These are phyloP conservation scores for Hemerocallis citrina DNA, from an alignment of 106 monocot species.

Conservation along the genomic window DNA sequence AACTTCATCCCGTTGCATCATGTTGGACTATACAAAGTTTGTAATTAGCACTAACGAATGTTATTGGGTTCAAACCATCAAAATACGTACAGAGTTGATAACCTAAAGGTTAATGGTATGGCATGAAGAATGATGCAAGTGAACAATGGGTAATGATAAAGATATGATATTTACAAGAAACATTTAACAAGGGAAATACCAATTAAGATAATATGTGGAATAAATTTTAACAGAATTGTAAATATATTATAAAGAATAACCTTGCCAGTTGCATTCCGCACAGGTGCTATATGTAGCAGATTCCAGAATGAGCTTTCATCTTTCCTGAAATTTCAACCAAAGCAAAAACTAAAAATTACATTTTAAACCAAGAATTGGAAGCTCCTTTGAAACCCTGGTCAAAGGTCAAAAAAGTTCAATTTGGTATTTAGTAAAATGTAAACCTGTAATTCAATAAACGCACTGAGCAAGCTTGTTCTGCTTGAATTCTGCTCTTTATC, in stretches of 20 bases:
- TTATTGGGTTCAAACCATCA: neutral
- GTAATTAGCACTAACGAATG: too few relatives aligned
- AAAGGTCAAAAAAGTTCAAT: neutral
- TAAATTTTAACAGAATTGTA: neutral
- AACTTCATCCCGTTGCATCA: neutral
- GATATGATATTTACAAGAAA: too few relatives aligned
- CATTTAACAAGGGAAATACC: too few relatives aligned
- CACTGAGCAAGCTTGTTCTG: slow-evolving; percentile 52
- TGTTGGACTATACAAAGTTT: too few relatives aligned
- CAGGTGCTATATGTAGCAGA: slow-evolving; percentile 69
- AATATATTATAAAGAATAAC: slow-evolving; percentile 11
- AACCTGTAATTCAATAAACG: slow-evolving; percentile 89
- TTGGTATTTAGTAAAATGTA: neutral
- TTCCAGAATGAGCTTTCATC: slow-evolving; percentile 87
- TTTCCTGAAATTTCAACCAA: slow-evolving; percentile 61
- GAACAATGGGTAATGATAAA: neutral
- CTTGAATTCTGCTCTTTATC: slow-evolving; percentile 57
- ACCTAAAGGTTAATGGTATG: neutral
- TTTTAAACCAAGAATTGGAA: neutral
- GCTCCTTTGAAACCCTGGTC: neutral
- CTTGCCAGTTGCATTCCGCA: slow-evolving; percentile 90
- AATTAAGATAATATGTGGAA: neutral
- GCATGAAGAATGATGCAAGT: neutral
- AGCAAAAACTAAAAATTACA: neutral
- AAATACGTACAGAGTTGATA: neutral